Evolutionary conservation across 2,329 filamentous ascomycete genomes (phyloP), one percentile per base, ranked within the genome.

Genomic region (Lasiodiplodia hormozganensis): DNA sequence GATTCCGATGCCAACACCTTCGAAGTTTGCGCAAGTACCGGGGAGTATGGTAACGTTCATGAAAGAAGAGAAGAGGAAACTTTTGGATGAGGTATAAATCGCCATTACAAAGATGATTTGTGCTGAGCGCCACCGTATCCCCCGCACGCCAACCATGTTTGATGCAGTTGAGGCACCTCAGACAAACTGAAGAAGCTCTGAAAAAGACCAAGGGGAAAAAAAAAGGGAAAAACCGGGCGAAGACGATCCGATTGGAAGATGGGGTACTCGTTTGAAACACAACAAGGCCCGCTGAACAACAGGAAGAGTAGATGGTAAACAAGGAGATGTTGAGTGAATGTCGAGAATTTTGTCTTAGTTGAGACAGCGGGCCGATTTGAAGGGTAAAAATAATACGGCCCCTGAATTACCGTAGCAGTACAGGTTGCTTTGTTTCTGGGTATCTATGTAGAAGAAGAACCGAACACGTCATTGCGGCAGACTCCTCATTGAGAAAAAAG

Each of bases 381-480:
- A 40, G 28, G 7, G 18, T 18, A 34, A 34, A 51, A 54, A 56
- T n/a, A 52, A 64, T 38, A 64, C 60, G 47, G 60, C 60, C 60
- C 43, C 47, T 64, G 60, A 36, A 53, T 52, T 64, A 64, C 60
- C 60, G 60, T 64, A 53, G 60, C 40, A 64, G 60, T 52, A 64
- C 47, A 64, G 60, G 60, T 21, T 64, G 60, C 38, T 64, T 62
- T 64, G 60, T 64, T 64, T 64, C 60, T 64, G 60, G 60, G 60
- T 64, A 64, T 64, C 60, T 64, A 64, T 64, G 60, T 64, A 64
- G 51, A 52, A 64, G 60, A 64, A 64, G 60, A 64, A 64, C 60
- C 60, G 60, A 64, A 38, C 31, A 51, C 52, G 60, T 64, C 60
- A 52, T 52, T 36, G 60, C 21, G 60, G 60, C 47, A 18, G 62